Conservation (phyloP, 192 early-diverging fungal species). For the Coemansia furcata region DNA sequence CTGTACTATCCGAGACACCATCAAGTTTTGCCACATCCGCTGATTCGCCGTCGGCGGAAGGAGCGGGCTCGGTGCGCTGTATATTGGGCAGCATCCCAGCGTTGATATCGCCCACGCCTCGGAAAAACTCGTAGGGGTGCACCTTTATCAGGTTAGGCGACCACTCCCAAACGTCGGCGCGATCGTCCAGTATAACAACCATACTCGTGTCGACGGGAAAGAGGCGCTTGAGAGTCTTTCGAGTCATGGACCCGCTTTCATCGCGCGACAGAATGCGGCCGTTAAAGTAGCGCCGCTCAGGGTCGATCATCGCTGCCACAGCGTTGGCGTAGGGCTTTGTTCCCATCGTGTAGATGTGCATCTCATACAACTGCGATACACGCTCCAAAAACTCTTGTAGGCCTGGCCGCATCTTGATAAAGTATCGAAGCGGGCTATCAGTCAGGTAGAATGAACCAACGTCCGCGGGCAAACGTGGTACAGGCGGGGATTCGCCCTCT, state of each 20-base stretch:
- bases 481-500: neutral
- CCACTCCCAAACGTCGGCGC: conserved; percentile 92
- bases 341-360: conserved; percentile 99
- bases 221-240: conserved; percentile 79
- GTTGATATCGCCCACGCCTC: conserved; percentile 96
- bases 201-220: conserved; percentile 95
- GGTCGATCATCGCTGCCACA: conserved; percentile 86
- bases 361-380: conserved; percentile 74
- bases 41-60: neutral
- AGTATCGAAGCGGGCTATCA: conserved; percentile 64
- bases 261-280: conserved; percentile 91
- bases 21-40: neutral
- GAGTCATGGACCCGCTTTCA: conserved; percentile 80
- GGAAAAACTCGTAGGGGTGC: conserved; percentile 90
- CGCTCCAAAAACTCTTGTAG: conserved; percentile 73
- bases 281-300: conserved; percentile 70
- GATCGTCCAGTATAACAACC: conserved; percentile 96
- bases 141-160: conserved; percentile 88
- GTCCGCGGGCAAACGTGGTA: conserved; percentile 53
- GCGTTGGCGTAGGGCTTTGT: conserved; percentile 88
- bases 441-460: conserved; percentile 75
- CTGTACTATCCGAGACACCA: neutral
- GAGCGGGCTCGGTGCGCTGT: neutral
- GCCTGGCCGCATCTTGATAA: conserved; percentile 87
- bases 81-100: conserved; percentile 51